A percentile compares a stretch with the other conserved stretches of the same genome.
Conservation (phyloP, 768 basidiomycete species). For the Lentinula boryana region DNA sequence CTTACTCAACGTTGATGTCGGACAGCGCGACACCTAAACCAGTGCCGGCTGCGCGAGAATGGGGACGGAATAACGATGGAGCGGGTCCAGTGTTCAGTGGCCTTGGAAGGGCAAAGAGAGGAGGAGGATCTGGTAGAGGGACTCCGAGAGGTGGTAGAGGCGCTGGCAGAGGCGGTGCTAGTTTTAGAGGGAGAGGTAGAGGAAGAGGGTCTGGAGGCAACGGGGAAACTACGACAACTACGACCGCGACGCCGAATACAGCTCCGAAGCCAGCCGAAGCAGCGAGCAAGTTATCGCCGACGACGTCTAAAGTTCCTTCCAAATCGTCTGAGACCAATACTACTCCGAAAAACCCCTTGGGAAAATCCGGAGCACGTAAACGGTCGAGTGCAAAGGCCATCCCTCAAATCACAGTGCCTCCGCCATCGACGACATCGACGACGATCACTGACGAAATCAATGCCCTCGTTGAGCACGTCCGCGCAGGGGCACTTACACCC, state of each 20-base stretch:
- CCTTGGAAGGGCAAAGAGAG: conserved; percentile 26
- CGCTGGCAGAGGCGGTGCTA: conserved; percentile 6
- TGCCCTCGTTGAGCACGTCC: conserved; percentile 71
- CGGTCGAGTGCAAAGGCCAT: conserved; percentile 32
- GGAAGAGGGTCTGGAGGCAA: conserved; percentile 21
- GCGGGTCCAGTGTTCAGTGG: conserved; percentile 47
- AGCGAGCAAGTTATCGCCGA: not conserved
- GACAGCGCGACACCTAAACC: not conserved
- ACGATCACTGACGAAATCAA: conserved; percentile 45
- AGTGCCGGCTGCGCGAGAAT: conserved; percentile 13
- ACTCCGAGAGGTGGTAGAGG: conserved; percentile 30
- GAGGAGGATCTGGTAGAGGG: conserved; percentile 22
- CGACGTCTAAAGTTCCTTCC: not conserved
- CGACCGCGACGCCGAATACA: not conserved
- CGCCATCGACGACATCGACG: conserved; percentile 26
- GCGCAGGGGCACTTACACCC: conserved; percentile 67
- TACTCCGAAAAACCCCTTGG: conserved; percentile 21
- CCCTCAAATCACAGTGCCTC: conserved; percentile 44
- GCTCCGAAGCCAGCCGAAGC: not conserved
- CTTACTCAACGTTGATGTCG: not conserved
- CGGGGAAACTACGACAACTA: not conserved
- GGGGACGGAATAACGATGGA: conserved; percentile 39
- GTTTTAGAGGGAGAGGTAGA: conserved; percentile 13
- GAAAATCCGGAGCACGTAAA: conserved; percentile 41
- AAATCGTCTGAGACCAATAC: conserved; percentile 13